Conservation (phyloP, 495 filamentous ascomycete species). For the Aspergillus nidulans region DNA sequence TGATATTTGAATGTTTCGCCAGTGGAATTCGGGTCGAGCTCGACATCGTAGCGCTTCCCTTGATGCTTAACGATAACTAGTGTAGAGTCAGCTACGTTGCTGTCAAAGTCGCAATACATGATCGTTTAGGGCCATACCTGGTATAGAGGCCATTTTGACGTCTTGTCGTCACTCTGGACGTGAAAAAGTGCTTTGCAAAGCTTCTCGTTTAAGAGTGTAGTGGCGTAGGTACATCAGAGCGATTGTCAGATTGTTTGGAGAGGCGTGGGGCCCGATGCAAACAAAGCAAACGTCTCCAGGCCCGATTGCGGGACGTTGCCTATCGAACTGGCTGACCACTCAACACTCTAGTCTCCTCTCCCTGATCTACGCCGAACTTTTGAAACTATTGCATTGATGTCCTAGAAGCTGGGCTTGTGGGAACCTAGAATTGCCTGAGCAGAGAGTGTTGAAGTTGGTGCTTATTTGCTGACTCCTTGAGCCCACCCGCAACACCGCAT, state of each 20-base stretch:
- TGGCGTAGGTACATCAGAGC: constrained; percentile 30
- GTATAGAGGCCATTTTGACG: constrained; percentile 56
- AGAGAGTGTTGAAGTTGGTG: constrained; percentile 1
- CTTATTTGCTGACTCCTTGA: not conserved
- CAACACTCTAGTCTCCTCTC: constrained; percentile 1
- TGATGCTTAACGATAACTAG: constrained; percentile 90
- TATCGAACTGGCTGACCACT: constrained; percentile 15
- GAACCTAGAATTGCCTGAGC: not conserved
- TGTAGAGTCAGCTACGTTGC: constrained; percentile 25
- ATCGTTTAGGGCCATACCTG: constrained; percentile 42
- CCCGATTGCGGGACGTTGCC: constrained; percentile 28
- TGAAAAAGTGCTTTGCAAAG: not conserved
- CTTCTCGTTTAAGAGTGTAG: constrained; percentile 9
- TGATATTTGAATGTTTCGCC: constrained; percentile 95
- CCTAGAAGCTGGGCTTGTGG: constrained; percentile 1
- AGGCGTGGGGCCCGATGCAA: constrained; percentile 37
- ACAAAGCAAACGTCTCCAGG: constrained; percentile 33
- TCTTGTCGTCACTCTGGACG: not conserved
- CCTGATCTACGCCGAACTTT: not conserved
- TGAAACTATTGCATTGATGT: constrained; percentile 1
- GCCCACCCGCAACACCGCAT: constrained; percentile 5
- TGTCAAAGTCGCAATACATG: not conserved
- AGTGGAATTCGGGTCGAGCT: constrained; percentile 76
- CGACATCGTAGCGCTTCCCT: constrained; percentile 90
- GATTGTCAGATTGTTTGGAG: constrained; percentile 20